Percentiles rank a stretch among this genome's conserved stretches.
Conservation (phyloP, 129 eudicot species). For the Centaurea solstitialis region DNA sequence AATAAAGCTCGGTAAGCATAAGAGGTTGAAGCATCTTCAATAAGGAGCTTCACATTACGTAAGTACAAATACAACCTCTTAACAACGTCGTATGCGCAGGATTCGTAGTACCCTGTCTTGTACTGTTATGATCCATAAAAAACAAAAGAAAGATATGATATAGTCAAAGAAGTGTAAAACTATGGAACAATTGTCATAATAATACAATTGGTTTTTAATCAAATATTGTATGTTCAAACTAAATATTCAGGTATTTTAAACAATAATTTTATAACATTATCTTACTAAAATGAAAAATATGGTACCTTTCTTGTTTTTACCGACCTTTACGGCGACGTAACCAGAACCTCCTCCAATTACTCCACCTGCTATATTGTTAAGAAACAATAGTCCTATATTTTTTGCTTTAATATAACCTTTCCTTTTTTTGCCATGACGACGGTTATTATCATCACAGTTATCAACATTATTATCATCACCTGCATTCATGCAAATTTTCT, state of each 20-base stretch:
- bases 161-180: background rate
- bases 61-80: no score
- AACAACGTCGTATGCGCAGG: background rate
- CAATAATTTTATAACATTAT: background rate
- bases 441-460: background rate
- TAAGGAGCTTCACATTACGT: no score
- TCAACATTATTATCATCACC: conserved; percentile 35
- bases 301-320: background rate
- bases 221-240: background rate
- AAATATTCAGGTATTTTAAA: no score
- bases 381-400: background rate
- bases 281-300: background rate
- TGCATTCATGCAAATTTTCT: background rate
- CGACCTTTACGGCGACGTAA: background rate
- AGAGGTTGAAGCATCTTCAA: background rate
- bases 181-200: background rate
- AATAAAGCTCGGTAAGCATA: background rate
- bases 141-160: background rate
- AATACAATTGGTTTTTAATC: background rate
- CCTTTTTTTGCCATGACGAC: background rate
- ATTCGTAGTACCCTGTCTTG: background rate
- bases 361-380: background rate
- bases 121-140: background rate
- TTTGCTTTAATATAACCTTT: background rate
- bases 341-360: background rate